phyloP scores from a whole-genome alignment of 192 early-diverging fungal genomes.

The Podila horticola region DNA sequence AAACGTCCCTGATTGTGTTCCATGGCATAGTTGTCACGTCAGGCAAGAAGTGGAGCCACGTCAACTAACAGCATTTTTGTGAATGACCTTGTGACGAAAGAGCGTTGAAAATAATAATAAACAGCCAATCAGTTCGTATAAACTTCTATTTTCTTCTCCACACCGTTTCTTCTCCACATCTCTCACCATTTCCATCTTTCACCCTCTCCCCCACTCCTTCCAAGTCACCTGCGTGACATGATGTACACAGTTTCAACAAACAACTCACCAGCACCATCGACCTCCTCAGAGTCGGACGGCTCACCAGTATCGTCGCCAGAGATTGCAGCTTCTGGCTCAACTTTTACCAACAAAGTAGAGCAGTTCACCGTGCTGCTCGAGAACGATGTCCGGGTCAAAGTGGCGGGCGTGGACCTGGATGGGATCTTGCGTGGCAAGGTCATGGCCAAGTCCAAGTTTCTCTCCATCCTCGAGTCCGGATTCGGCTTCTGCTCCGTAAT shows the following conservation, averaged over 20 bases:
- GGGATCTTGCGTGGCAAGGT: constrained; percentile 82
- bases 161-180: neutral
- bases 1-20: neutral
- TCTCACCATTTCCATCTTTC: neutral
- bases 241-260: neutral
- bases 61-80: constrained; percentile 1
- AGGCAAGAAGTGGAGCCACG: constrained; percentile 44
- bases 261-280: neutral
- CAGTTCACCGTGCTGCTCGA: constrained; percentile 36
- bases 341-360: constrained; percentile 16
- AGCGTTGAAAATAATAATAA: no score
- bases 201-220: no score
- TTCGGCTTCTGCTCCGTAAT: constrained; percentile 85
- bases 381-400: constrained; percentile 61
- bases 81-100: no score
- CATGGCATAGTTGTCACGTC: constrained; percentile 17
- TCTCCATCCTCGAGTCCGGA: constrained; percentile 68
- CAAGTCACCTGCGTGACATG: neutral
- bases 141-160: neutral
- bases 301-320: neutral
- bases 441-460: constrained; percentile 73
- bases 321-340: neutral
- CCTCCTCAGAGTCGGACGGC: neutral
- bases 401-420: constrained; percentile 76
- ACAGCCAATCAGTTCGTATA: no score